Percentiles rank a stretch among this genome's conserved stretches.
Conservation (phyloP, 1,284 basidiomycete genomes). For the Cutaneotrichosporon sp. region DNA sequence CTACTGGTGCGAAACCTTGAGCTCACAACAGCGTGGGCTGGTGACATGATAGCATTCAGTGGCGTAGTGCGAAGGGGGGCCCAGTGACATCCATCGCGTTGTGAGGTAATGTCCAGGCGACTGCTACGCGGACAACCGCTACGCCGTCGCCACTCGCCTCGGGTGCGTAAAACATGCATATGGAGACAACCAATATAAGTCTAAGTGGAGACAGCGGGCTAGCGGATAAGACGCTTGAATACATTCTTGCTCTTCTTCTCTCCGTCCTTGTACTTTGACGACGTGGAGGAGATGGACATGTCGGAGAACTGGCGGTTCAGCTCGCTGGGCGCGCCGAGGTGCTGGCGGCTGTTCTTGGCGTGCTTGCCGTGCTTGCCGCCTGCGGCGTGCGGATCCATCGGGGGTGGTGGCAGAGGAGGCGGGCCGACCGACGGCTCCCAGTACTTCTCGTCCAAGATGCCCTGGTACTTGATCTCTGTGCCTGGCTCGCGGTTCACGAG, state of each 20-base stretch:
- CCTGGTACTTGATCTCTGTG: constrained; percentile 64
- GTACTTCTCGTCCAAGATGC: constrained; percentile 43
- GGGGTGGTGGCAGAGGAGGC: constrained; percentile 39
- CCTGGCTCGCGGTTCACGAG: constrained; percentile 56
- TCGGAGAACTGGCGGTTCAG: constrained; percentile 15
- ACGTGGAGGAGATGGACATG: constrained; percentile 14
- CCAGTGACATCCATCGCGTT: no score
- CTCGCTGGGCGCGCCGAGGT: constrained; percentile 4
- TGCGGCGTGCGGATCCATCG: constrained; percentile 27
- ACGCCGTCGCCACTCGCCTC: no score
- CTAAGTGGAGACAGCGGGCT: no score
- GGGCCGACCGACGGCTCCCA: constrained; percentile 48
- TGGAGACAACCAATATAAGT: not conserved
- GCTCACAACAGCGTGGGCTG: no score
- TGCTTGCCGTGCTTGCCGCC: constrained; percentile 12
- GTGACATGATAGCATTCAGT: no score
- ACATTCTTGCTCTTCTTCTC: constrained; percentile 64
- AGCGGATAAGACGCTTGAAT: constrained; percentile 50
- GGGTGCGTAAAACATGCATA: constrained; percentile 3
- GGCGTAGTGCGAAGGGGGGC: no score
- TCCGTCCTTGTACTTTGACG: constrained; percentile 38
- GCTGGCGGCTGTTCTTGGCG: not conserved
- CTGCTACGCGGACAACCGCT: no score
- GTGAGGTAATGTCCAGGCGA: no score
- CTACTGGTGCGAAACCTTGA: no score